A percentile compares a stretch with the other conserved stretches of the same genome.
These are phyloP conservation scores for Penicillium turbatum DNA, from an alignment of 495 filamentous ascomycete genomes.

Conservation along the genomic window DNA sequence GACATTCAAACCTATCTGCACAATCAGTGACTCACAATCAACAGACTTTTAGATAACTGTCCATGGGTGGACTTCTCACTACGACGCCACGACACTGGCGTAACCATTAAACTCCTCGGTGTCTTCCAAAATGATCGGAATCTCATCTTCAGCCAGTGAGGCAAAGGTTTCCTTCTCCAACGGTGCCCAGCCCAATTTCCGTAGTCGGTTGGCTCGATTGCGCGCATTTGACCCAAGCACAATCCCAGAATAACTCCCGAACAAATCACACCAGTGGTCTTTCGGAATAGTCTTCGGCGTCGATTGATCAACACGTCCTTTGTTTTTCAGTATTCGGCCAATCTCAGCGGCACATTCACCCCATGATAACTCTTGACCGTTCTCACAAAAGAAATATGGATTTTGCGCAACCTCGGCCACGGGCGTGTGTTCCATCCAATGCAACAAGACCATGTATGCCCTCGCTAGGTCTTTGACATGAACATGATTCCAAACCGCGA, in stretches of 20 bases:
- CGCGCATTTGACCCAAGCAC: slow-evolving; percentile 30
- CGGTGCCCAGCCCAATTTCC: slow-evolving; percentile 32
- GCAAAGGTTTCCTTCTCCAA: slow-evolving; percentile 32
- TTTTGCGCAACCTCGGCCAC: slow-evolving; percentile 17
- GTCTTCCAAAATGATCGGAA: slow-evolving; percentile 31
- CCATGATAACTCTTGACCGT: slow-evolving; percentile 31
- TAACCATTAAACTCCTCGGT: slow-evolving; percentile 20
- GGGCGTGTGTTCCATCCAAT: slow-evolving; percentile 24
- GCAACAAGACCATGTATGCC: slow-evolving; percentile 29
- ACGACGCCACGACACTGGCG: slow-evolving; percentile 1
- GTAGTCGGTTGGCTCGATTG: slow-evolving; percentile 25
- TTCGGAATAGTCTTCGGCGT: background rate
- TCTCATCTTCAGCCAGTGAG: slow-evolving; percentile 36
- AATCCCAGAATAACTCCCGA: slow-evolving; percentile 16
- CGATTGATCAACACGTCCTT: background rate
- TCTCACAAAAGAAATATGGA: slow-evolving; percentile 39
- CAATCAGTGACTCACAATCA: too few relatives aligned
- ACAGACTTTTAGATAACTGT: too few relatives aligned
- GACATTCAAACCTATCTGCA: too few relatives aligned
- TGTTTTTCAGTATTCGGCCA: slow-evolving; percentile 19
- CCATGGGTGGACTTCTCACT: too few relatives aligned
- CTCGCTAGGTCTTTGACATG: slow-evolving; percentile 30
- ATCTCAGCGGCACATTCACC: slow-evolving; percentile 22
- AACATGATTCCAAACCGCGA: slow-evolving; percentile 23
- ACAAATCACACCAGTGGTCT: slow-evolving; percentile 30